Evolutionary conservation across 192 early-diverging fungal species (phyloP), one percentile per base, ranked within the genome.

Genomic region (Entomortierella parvispora): DNA sequence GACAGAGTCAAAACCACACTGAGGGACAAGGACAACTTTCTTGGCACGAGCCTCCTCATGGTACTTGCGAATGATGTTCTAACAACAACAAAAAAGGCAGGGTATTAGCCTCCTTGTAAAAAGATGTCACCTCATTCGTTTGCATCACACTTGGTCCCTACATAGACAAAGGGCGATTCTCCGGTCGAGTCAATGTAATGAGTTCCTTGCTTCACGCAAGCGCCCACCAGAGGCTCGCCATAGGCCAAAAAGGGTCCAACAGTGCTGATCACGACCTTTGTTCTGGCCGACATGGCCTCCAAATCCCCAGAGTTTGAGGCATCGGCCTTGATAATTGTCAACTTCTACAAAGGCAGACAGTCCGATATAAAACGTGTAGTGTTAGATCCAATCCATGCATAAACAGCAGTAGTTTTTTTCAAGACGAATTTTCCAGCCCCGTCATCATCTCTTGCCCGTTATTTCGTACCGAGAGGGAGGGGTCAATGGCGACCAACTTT

Each of bases 131-230:
- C 14, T 48, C 15, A 28, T 33, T 65, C 23, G 3, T 26, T 28
- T n/a, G 40, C 2, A 20, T 45, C 23, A 23, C 1, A 26, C 33
- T n/a, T n/a, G n/a, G n/a, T n/a, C n/a, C 60, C 34, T 58, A 77
- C 74, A 29, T 64, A 23, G n/a, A 77, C 74, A 52, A 77, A 77
- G 20, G 57, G 69, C 14, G 68, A 75, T 61, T 97, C 95, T 43
- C 94, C 96, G n/a, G 95, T 96, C 11, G 90, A 92, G 64, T 98
- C 96, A 33, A 95, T 84, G 69, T 97, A 98, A 69, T 98, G 89
- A 0, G 95, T 94, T 0, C 83, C 63, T 26, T 86, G 69, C 11
- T 86, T 80, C n/a, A 93, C 72, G 60, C 93, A 93, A 2, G 89
- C 80, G 20, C 84, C 88, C 4, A 93, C 90, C 2, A 96, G 67